Percentiles rank a stretch among this genome's conserved stretches.
Conservation (phyloP, 768 basidiomycete genomes). For the Grammothele lineata region DNA sequence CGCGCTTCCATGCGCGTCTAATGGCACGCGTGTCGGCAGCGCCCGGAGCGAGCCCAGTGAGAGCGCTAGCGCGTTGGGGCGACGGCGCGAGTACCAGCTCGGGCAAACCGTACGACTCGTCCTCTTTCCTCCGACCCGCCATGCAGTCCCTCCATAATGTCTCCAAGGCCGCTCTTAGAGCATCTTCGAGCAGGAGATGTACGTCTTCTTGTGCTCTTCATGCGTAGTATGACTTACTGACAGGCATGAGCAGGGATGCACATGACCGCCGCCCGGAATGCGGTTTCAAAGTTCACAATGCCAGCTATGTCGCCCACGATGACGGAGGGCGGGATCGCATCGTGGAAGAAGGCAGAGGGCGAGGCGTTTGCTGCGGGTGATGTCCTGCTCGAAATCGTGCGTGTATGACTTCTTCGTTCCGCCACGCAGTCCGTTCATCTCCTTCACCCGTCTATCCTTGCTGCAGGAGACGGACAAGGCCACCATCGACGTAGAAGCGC, state of each 20-base stretch:
- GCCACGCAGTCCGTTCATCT: not conserved
- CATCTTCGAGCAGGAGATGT: slow-evolving; percentile 18
- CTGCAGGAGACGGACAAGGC: slow-evolving; percentile 89
- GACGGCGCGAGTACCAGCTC: too few relatives aligned
- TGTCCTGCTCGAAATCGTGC: slow-evolving; percentile 84
- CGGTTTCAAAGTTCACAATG: slow-evolving; percentile 79
- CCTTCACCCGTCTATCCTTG: too few relatives aligned
- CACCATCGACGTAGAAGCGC: slow-evolving; percentile 97
- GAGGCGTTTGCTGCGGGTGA: slow-evolving; percentile 79
- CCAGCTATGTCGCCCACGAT: slow-evolving; percentile 98
- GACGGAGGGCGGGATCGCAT: slow-evolving; percentile 89
- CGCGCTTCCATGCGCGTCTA: not conserved
- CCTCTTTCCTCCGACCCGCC: not conserved
- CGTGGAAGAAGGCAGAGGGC: slow-evolving; percentile 88
- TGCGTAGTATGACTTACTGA: not conserved
- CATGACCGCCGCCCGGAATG: slow-evolving; percentile 44
- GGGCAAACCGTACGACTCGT: slow-evolving; percentile 7
- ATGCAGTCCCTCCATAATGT: slow-evolving; percentile 20
- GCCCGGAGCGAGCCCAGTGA: slow-evolving; percentile 3
- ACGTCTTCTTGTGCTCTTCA: slow-evolving; percentile 1
- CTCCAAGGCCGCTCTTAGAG: slow-evolving; percentile 9
- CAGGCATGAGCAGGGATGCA: slow-evolving; percentile 45
- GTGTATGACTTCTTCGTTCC: slow-evolving; percentile 23
- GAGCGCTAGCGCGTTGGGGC: not conserved
- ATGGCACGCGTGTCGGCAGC: slow-evolving; percentile 5